Evolutionary conservation across 1,139 yeast genomes (phyloP).

Genomic region (Meyerozyma carpophila): DNA sequence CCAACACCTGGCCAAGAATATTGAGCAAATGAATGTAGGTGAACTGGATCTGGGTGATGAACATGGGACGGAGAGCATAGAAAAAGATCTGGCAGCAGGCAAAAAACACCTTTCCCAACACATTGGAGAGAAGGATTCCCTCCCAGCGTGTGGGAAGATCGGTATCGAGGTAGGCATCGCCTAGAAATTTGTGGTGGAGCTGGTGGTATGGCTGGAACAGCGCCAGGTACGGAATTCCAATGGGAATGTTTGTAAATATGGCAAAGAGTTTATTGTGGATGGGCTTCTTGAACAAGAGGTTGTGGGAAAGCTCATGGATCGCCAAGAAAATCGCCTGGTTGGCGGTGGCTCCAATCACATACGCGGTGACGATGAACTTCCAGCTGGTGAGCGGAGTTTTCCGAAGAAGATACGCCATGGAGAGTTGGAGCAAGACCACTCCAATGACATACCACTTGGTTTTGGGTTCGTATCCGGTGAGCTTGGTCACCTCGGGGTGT

Average conservation of each 20-base stretch:
- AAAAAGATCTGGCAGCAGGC: slow-evolving; percentile 87
- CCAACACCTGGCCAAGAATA: slow-evolving; percentile 52
- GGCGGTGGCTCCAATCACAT: slow-evolving; percentile 79
- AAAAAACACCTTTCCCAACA: slow-evolving; percentile 84
- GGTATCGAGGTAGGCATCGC: slow-evolving; percentile 81
- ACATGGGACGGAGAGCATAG: slow-evolving; percentile 88
- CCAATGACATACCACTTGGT: slow-evolving; percentile 70
- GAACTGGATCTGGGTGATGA: slow-evolving; percentile 67
- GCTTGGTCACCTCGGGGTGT: slow-evolving; percentile 74
- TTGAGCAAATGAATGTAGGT: slow-evolving; percentile 72
- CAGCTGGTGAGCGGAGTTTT: slow-evolving; percentile 48
- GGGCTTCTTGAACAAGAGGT: slow-evolving; percentile 78
- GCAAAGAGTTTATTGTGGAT: slow-evolving; percentile 72
- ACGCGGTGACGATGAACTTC: slow-evolving; percentile 60
- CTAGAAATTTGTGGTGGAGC: slow-evolving; percentile 84
- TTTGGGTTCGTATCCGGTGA: slow-evolving; percentile 81
- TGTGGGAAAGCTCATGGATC: slow-evolving; percentile 84
- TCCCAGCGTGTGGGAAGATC: slow-evolving; percentile 81
- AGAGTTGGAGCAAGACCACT: slow-evolving; percentile 62
- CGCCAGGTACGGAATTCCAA: slow-evolving; percentile 87
- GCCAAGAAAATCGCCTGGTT: slow-evolving; percentile 82
- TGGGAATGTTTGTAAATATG: slow-evolving; percentile 74
- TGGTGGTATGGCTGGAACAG: slow-evolving; percentile 91
- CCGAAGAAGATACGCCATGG: slow-evolving; percentile 56
- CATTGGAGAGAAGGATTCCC: slow-evolving; percentile 65